These are phyloP conservation scores for Thermochaetoides thermophila DNA, from an alignment of 495 filamentous ascomycete species.

Conservation along the genomic window DNA sequence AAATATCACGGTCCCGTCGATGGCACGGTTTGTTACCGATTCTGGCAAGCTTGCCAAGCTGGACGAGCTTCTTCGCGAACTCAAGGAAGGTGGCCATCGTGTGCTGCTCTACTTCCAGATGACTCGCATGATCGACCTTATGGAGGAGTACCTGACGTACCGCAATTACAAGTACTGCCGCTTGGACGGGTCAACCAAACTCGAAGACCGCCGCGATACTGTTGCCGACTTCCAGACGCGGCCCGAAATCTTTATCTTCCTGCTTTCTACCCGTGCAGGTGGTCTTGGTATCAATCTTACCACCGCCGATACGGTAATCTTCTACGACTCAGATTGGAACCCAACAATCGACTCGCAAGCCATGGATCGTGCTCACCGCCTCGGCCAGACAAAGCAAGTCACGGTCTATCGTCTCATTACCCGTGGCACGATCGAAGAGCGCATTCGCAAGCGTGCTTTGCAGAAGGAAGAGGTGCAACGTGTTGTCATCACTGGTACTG, in stretches of 20 bases:
- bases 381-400: slow-evolving; percentile 91
- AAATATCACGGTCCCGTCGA: slow-evolving; percentile 87
- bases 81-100: slow-evolving; percentile 86
- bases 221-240: slow-evolving; percentile 91
- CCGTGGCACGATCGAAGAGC: slow-evolving; percentile 92
- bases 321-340: slow-evolving; percentile 99
- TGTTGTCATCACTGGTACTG: slow-evolving; percentile 82
- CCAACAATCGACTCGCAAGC: slow-evolving; percentile 96
- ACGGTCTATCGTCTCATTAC: slow-evolving; percentile 97
- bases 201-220: slow-evolving; percentile 92
- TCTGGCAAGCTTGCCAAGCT: slow-evolving; percentile 90
- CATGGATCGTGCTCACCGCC: slow-evolving; percentile 97
- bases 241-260: slow-evolving; percentile 89
- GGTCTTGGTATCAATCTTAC: slow-evolving; percentile 97
- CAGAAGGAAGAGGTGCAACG: slow-evolving; percentile 99
- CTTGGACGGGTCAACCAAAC: slow-evolving; percentile 92
- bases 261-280: slow-evolving; percentile 89
- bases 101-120: slow-evolving; percentile 99
- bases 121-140: slow-evolving; percentile 99
- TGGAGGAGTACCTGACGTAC: slow-evolving; percentile 98
- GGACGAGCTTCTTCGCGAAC: slow-evolving; percentile 68
- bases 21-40: slow-evolving; percentile 96
- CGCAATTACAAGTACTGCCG: slow-evolving; percentile 97
- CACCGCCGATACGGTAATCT: slow-evolving; percentile 85
- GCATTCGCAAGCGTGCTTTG: slow-evolving; percentile 89